These are phyloP conservation scores for Lipomyces oligophaga DNA, from an alignment of 805 yeast genomes.

Conservation along the genomic window DNA sequence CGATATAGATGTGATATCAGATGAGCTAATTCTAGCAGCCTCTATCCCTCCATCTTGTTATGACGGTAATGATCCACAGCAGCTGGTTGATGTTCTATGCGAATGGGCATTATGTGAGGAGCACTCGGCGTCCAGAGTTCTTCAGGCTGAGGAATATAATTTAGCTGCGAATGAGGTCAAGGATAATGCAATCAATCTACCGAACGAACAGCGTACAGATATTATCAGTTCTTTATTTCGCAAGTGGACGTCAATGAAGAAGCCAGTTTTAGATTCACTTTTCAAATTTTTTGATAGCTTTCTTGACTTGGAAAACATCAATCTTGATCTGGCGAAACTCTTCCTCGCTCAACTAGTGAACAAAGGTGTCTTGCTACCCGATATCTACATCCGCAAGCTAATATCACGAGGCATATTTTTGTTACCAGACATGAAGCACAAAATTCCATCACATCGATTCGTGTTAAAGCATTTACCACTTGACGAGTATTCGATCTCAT, in stretches of 20 bases:
- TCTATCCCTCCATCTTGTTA: conserved; percentile 28
- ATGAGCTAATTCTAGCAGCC: conserved; percentile 27
- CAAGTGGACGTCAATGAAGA: conserved; percentile 17
- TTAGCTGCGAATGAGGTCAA: neutral
- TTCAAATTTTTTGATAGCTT: conserved; percentile 29
- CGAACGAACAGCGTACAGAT: conserved; percentile 31
- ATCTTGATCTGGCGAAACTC: conserved; percentile 36
- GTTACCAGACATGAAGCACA: conserved; percentile 8
- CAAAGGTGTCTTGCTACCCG: conserved; percentile 50
- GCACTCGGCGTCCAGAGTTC: conserved; percentile 16
- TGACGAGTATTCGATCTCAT: conserved; percentile 6
- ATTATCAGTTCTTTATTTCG: conserved; percentile 29
- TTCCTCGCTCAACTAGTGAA: conserved; percentile 47
- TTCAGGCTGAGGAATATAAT: no score
- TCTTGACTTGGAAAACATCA: conserved; percentile 33
- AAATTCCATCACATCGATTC: conserved; percentile 43
- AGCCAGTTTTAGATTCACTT: conserved; percentile 32
- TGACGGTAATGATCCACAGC: conserved; percentile 16
- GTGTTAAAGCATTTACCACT: conserved; percentile 44
- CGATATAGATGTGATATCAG: conserved; percentile 17
- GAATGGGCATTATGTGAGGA: conserved; percentile 33
- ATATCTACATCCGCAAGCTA: conserved; percentile 69
- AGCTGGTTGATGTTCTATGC: conserved; percentile 28
- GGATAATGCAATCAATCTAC: no score
- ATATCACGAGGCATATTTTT: conserved; percentile 85